phyloP scores from a whole-genome alignment of 108 stramenopile species.

The Discostella stelligeroides region DNA sequence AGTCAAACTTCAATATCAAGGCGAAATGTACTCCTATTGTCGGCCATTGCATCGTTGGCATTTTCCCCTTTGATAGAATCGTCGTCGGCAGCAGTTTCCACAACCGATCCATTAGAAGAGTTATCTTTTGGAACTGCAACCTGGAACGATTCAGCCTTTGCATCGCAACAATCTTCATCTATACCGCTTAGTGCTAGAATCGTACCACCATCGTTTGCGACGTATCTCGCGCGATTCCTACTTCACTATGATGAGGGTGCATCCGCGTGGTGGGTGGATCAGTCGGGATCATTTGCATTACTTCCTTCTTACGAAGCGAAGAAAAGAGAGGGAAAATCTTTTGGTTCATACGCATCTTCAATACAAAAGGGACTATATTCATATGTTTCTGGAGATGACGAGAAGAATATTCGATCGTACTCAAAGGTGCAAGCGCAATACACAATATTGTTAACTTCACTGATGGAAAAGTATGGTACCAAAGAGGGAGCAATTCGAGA shows the following conservation, averaged over 20 bases:
- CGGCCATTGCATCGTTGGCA: slow-evolving; percentile 19
- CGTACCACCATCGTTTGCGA: slow-evolving; percentile 70
- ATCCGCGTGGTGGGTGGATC: slow-evolving; percentile 62
- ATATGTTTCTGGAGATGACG: slow-evolving; percentile 25
- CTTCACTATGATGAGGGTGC: slow-evolving; percentile 70
- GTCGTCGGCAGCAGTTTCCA: slow-evolving; percentile 3
- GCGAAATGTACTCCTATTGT: background rate
- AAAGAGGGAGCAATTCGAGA: slow-evolving; percentile 51
- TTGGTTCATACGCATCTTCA: slow-evolving; percentile 69
- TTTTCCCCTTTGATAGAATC: slow-evolving; percentile 11
- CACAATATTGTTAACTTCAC: slow-evolving; percentile 8
- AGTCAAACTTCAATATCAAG: slow-evolving; percentile 4
- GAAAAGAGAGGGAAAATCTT: slow-evolving; percentile 48
- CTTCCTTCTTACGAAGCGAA: slow-evolving; percentile 49
- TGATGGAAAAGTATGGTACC: slow-evolving; percentile 43
- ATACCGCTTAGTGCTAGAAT: slow-evolving; percentile 17
- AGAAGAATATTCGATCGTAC: slow-evolving; percentile 11
- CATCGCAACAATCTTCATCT: slow-evolving; percentile 17
- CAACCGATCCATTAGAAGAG: slow-evolving; percentile 36
- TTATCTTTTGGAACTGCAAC: slow-evolving; percentile 44
- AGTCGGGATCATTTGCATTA: slow-evolving; percentile 51
- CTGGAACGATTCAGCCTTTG: slow-evolving; percentile 36
- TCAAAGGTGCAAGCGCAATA: slow-evolving; percentile 15
- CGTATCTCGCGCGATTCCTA: slow-evolving; percentile 73
- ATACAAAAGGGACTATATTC: slow-evolving; percentile 46